Evolutionary conservation across 345 rosid genomes (phyloP).

Genomic region (Linum lewisii): DNA sequence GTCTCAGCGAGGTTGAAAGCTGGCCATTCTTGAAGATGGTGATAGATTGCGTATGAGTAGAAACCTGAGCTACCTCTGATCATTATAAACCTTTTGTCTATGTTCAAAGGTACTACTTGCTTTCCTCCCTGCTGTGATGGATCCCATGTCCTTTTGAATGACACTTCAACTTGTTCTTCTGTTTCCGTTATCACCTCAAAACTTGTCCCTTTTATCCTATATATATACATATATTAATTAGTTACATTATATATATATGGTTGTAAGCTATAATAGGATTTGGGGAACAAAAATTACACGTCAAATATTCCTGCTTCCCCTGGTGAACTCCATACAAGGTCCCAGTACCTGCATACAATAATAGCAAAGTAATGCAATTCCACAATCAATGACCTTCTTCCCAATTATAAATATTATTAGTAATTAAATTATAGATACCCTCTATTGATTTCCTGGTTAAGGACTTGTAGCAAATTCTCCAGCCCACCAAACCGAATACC

Average conservation of each 20-base stretch:
- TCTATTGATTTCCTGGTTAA: background rate
- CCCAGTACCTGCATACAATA: constrained; percentile 1
- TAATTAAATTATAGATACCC: background rate
- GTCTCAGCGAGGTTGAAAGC: constrained; percentile 8
- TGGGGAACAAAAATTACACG: background rate
- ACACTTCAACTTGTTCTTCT: constrained; percentile 9
- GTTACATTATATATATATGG: background rate
- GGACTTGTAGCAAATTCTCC: background rate
- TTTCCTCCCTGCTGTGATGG: constrained; percentile 2
- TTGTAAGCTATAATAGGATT: background rate
- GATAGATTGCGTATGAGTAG: constrained; percentile 10
- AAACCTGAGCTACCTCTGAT: background rate
- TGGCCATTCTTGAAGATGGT: constrained; percentile 5
- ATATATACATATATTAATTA: background rate
- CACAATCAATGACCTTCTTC: too few species aligned
- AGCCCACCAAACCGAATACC: background rate
- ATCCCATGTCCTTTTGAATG: constrained; percentile 4
- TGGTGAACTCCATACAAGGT: constrained; percentile 3
- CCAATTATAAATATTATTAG: too few species aligned
- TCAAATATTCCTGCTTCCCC: constrained; percentile 1
- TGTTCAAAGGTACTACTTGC: constrained; percentile 7
- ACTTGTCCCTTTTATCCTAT: constrained; percentile 6
- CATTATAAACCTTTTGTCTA: constrained; percentile 6
- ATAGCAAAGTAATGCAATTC: too few species aligned
- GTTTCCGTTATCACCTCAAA: constrained; percentile 5